Evolutionary conservation across 176 grass and related monocot genomes (phyloP).

Genomic region (Saccharum officinarum): DNA sequence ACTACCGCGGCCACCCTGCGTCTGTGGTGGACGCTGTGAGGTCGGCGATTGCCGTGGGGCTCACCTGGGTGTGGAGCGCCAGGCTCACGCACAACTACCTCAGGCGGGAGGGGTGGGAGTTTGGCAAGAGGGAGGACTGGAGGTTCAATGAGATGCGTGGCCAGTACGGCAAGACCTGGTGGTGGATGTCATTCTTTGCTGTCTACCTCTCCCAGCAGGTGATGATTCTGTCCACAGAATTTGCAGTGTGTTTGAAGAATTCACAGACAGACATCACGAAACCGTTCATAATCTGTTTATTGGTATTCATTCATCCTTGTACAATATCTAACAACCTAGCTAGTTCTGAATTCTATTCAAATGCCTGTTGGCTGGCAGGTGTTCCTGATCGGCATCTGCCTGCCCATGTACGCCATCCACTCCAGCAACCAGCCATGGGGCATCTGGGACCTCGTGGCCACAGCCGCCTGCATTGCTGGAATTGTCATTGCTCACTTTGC

Average conservation of each 20-base stretch:
- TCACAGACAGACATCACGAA: background rate
- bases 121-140: slow-evolving; percentile 86
- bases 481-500: slow-evolving; percentile 68
- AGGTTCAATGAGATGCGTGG: slow-evolving; percentile 79
- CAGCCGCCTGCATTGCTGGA: slow-evolving; percentile 46
- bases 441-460: slow-evolving; percentile 59
- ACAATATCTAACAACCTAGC: background rate
- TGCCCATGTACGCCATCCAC: slow-evolving; percentile 83
- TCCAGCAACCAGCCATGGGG: slow-evolving; percentile 49
- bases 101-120: slow-evolving; percentile 75
- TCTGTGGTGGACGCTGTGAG: slow-evolving; percentile 37
- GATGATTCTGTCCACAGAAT: background rate
- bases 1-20: slow-evolving; percentile 70
- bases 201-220: slow-evolving; percentile 92
- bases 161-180: slow-evolving; percentile 76
- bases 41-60: slow-evolving; percentile 41
- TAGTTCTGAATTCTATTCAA: background rate
- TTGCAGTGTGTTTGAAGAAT: slow-evolving; percentile 36
- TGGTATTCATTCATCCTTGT: background rate
- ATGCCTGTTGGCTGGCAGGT: slow-evolving; percentile 36
- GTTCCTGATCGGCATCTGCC: slow-evolving; percentile 89
- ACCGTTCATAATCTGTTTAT: background rate
- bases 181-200: slow-evolving; percentile 95
- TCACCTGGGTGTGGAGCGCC: slow-evolving; percentile 86
- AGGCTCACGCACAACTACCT: slow-evolving; percentile 95